Evolutionary conservation across 108 stramenopile species (phyloP), one percentile per base, ranked within the genome.

Genomic region (Stephanodiscus minutulus): DNA sequence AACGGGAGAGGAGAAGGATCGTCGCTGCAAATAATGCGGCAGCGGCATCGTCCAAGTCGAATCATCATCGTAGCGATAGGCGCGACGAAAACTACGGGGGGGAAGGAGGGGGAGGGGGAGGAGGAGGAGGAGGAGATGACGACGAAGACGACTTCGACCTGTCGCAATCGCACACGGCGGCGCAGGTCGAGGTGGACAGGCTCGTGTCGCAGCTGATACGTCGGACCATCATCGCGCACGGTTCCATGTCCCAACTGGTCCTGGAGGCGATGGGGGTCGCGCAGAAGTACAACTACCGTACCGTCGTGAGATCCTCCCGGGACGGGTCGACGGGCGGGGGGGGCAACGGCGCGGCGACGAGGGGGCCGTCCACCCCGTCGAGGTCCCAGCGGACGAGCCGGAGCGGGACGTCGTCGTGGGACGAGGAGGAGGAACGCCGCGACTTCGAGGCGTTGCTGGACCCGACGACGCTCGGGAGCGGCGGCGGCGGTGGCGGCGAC

Each of bases 171-270:
- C 81, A 74, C 46, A 79, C 77, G 0, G 81, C 77, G 0, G 68
- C 84, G 0, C 60, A 83, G 31, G 66, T 82, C 0, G 84, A 85
- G 39, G 82, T 86, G 2, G 82, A 86, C 66, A 49, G 79, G 22
- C 71, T 77, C 7, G 77, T 86, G 0, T 63, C 72, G 0, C 57
- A 66, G 13, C 35, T 87, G 13, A 72, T 85, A 61, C 69, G 60
- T 18, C 69, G 74, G 5, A 85, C 78, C 67, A 60, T 85, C 35
- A 61, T 85, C 25, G 86, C 84, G 6, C 86, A 85, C 72, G 84
- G 84, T n/a, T 58, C 52, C 15, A 76, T 82, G 70, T 48, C 78
- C 31, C 84, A 85, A 57, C 76, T 87, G 48, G 74, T 83, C 0
- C 61, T 78, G 28, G 86, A 87, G 66, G 83, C 81, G 0, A 33